phyloP scores from a whole-genome alignment of 495 filamentous ascomycete species.

The Beverwykella pulmonaria region DNA sequence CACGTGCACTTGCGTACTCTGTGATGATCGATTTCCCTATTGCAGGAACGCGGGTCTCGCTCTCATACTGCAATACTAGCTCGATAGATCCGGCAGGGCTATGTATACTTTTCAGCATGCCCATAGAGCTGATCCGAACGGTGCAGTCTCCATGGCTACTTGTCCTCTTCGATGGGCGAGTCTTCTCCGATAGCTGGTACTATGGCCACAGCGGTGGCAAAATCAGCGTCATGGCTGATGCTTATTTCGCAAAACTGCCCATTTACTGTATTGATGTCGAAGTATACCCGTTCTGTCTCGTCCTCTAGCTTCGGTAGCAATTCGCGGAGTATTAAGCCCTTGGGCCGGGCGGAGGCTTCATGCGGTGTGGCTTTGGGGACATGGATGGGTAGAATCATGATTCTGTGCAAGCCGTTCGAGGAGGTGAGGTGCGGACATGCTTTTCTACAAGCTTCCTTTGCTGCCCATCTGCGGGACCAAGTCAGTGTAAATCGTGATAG shows the following conservation, averaged over 20 bases:
- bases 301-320: not conserved
- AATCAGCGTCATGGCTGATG: slow-evolving; percentile 27
- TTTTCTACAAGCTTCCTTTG: slow-evolving; percentile 35
- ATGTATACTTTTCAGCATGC: too few relatives aligned
- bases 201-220: slow-evolving; percentile 25
- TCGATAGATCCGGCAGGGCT: too few relatives aligned
- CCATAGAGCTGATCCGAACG: too few relatives aligned
- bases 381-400: slow-evolving; percentile 24
- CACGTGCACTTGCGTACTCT: too few relatives aligned
- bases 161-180: not conserved
- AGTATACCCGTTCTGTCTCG: not conserved
- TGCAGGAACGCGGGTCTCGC: too few relatives aligned
- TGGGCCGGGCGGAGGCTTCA: slow-evolving; percentile 3
- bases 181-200: slow-evolving; percentile 8
- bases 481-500: not conserved
- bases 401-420: slow-evolving; percentile 13
- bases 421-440: slow-evolving; percentile 17
- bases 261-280: slow-evolving; percentile 12
- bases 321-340: slow-evolving; percentile 24
- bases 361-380: not conserved
- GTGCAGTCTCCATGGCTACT: too few relatives aligned
- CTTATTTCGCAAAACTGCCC: slow-evolving; percentile 35
- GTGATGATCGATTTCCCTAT: too few relatives aligned
- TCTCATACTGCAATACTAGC: too few relatives aligned
- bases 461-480: slow-evolving; percentile 24